These are phyloP conservation scores for Omphalotus guepiniiformis DNA, from an alignment of 768 basidiomycete species.

Conservation along the genomic window DNA sequence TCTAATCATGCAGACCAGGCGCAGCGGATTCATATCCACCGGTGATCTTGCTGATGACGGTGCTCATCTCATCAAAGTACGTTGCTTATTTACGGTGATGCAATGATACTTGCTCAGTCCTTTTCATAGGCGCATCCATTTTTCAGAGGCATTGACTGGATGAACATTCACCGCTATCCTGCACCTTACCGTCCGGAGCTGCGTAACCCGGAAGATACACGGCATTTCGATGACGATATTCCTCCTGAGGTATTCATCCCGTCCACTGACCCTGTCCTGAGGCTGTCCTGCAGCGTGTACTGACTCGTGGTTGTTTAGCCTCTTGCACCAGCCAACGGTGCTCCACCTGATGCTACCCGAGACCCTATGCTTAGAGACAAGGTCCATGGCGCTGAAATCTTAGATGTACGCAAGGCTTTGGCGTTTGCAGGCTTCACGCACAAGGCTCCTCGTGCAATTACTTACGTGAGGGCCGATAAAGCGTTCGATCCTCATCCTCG, in stretches of 20 bases:
- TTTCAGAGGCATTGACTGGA: conserved; percentile 91
- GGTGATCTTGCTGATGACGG: conserved; percentile 65
- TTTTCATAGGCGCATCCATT: conserved; percentile 70
- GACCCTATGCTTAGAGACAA: conserved; percentile 88
- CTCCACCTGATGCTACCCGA: conserved; percentile 76
- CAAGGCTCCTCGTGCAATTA: conserved; percentile 79
- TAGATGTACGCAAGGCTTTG: conserved; percentile 85
- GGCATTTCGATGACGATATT: conserved; percentile 94
- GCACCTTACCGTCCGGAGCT: conserved; percentile 92
- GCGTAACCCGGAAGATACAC: conserved; percentile 76
- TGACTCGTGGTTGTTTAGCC: conserved; percentile 52
- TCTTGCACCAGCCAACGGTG: conserved; percentile 84
- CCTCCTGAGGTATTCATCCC: conserved; percentile 89
- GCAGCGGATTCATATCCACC: conserved; percentile 64
- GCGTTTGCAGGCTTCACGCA: conserved; percentile 92
- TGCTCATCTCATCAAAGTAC: conserved; percentile 85
- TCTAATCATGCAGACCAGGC: conserved; percentile 66
- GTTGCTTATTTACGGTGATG: not conserved
- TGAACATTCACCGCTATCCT: conserved; percentile 73
- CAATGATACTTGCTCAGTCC: conserved; percentile 2
- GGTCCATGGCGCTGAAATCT: conserved; percentile 78
- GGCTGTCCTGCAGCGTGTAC: conserved; percentile 18
- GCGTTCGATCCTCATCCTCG: conserved; percentile 60
- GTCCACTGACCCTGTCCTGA: conserved; percentile 29
- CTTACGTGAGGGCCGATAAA: conserved; percentile 70